These are phyloP conservation scores for Aspergillus conjunctus DNA, from an alignment of 495 filamentous ascomycete genomes.

Conservation along the genomic window DNA sequence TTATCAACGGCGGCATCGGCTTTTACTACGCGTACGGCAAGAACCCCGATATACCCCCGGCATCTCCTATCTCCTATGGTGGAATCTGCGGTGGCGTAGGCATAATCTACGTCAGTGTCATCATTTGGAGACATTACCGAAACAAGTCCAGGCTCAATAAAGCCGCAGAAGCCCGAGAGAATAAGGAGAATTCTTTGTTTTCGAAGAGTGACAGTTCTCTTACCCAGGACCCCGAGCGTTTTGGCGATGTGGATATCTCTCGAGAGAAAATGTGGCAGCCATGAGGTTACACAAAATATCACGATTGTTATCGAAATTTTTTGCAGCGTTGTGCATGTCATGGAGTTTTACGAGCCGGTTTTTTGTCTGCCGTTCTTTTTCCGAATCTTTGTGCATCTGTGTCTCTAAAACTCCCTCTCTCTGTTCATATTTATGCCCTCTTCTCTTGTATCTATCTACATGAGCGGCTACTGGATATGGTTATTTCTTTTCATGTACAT, in stretches of 20 bases:
- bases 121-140: slow-evolving; percentile 17
- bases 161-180: neutral
- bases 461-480: neutral
- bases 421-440: slow-evolving; percentile 1
- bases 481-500: slow-evolving; percentile 4
- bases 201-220: slow-evolving; percentile 10
- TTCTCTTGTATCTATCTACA: slow-evolving; percentile 2
- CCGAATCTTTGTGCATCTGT: neutral
- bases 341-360: slow-evolving; percentile 14
- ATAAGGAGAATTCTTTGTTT: too few relatives aligned
- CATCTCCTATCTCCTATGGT: slow-evolving; percentile 23
- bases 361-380: neutral
- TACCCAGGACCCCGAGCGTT: neutral
- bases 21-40: slow-evolving; percentile 38
- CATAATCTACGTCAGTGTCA: slow-evolving; percentile 23
- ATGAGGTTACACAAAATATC: slow-evolving; percentile 18
- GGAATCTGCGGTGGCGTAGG: slow-evolving; percentile 19
- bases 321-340: slow-evolving; percentile 12
- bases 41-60: slow-evolving; percentile 25
- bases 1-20: slow-evolving; percentile 70
- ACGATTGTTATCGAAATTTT: slow-evolving; percentile 15
- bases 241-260: neutral
- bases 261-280: slow-evolving; percentile 11
- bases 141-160: neutral
- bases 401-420: neutral